Evolutionary conservation across 495 filamentous ascomycete genomes (phyloP).

Genomic region (Hypoxylon lienhwacheense): DNA sequence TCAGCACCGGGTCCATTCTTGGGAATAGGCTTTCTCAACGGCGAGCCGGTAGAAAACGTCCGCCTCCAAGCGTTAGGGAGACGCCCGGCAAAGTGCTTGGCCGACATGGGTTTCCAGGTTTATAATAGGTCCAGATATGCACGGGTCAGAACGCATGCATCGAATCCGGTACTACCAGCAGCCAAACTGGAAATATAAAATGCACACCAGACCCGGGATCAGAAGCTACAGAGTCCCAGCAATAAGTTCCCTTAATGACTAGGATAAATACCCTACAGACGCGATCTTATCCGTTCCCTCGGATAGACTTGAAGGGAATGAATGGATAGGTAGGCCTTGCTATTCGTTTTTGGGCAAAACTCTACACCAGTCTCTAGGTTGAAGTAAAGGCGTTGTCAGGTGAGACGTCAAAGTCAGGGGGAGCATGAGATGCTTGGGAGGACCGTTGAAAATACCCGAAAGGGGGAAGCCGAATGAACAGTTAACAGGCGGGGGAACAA

Average conservation of each 20-base stretch:
- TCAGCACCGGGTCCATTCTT: constrained; percentile 15
- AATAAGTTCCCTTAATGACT: neutral
- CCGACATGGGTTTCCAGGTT: constrained; percentile 23
- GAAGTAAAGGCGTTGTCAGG: neutral
- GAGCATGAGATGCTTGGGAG: neutral
- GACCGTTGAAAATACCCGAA: constrained; percentile 4
- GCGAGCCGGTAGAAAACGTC: constrained; percentile 17
- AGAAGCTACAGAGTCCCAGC: constrained; percentile 4
- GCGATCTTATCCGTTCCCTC: neutral
- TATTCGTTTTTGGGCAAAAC: neutral
- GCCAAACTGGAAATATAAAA: constrained; percentile 3
- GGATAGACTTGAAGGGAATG: neutral
- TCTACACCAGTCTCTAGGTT: neutral
- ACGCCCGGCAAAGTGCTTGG: constrained; percentile 31
- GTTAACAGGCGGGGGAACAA: constrained; percentile 25
- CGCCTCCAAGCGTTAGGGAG: constrained; percentile 32
- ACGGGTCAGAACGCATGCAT: constrained; percentile 9
- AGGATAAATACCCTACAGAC: neutral
- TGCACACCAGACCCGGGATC: neutral
- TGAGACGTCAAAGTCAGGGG: neutral
- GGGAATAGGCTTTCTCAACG: constrained; percentile 20
- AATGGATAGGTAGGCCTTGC: neutral
- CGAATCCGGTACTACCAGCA: constrained; percentile 8
- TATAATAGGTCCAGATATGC: constrained; percentile 6
- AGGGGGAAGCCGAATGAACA: constrained; percentile 24